Percentiles rank a stretch among this genome's conserved stretches.
phyloP scores from a whole-genome alignment of 2,329 filamentous ascomycete genomes.

The Phaeosphaeria sp. region DNA sequence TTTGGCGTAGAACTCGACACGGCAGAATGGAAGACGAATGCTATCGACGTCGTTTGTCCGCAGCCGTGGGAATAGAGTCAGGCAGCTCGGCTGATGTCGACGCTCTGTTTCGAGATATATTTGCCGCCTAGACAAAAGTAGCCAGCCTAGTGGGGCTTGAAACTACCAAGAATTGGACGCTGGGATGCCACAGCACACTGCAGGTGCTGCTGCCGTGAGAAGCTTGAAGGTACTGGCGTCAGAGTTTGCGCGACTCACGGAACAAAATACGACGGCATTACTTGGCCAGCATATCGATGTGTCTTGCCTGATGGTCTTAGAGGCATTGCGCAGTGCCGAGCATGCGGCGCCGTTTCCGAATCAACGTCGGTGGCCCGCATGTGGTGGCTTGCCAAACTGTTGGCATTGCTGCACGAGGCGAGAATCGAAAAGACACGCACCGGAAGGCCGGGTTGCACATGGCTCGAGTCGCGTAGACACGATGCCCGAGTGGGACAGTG shows the following conservation, averaged over 20 bases:
- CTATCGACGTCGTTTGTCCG: neutral
- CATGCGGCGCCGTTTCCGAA: neutral
- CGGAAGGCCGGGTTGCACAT: neutral
- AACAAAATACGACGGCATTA: neutral
- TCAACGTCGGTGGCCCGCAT: neutral
- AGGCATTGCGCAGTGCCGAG: neutral
- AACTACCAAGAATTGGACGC: slow-evolving; percentile 7
- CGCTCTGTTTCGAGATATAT: slow-evolving; percentile 1
- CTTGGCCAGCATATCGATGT: neutral
- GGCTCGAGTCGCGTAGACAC: neutral
- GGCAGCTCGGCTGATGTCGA: neutral
- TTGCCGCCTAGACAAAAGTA: slow-evolving; percentile 1
- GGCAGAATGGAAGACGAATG: neutral
- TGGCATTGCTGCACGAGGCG: neutral
- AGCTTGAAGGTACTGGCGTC: neutral
- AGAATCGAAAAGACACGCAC: neutral
- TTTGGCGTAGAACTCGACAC: neutral
- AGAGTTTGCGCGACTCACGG: neutral
- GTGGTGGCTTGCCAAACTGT: neutral
- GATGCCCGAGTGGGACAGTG: neutral
- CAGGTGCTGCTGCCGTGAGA: neutral
- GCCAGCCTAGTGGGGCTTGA: slow-evolving; percentile 11
- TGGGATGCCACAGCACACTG: neutral
- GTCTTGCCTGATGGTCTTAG: neutral
- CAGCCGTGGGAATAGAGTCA: neutral